A percentile compares a stretch with the other conserved stretches of the same genome.
Evolutionary conservation across 2,329 filamentous ascomycete genomes (phyloP).

Genomic region (Apiospora rasikravindrae): DNA sequence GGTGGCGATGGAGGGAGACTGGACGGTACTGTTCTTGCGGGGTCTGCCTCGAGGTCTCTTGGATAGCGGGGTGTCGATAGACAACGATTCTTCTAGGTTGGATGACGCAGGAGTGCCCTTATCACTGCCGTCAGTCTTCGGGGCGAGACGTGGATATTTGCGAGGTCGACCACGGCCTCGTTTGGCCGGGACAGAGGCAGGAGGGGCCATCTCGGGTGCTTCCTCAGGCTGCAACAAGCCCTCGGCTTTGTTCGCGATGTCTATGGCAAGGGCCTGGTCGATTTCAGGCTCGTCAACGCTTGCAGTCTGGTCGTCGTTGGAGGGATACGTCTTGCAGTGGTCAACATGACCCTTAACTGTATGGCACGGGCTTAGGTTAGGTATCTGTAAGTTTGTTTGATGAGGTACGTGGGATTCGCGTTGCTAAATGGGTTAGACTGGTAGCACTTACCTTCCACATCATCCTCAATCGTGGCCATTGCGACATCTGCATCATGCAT

Average conservation of each 20-base stretch:
- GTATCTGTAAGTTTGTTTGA: neutral
- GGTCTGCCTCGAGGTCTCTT: neutral
- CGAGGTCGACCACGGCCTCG: slow-evolving; percentile 14
- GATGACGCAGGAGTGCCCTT: neutral
- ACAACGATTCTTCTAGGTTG: neutral
- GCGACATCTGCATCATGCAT: neutral
- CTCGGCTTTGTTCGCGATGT: slow-evolving; percentile 15
- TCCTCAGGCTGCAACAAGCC: neutral
- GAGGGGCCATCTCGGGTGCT: neutral
- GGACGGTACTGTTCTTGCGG: neutral
- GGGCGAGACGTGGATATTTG: neutral
- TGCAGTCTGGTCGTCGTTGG: neutral
- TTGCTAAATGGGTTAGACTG: neutral
- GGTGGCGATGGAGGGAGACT: neutral
- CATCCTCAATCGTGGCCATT: neutral
- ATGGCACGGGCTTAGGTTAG: neutral
- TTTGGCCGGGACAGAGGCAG: neutral
- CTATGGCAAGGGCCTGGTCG: neutral
- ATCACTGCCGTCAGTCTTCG: neutral
- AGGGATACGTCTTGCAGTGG: neutral
- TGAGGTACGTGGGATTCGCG: neutral
- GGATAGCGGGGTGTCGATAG: neutral
- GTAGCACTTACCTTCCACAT: neutral
- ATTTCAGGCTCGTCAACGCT: neutral
- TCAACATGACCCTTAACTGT: neutral